phyloP scores from a whole-genome alignment of 2,329 filamentous ascomycete species.

The Drechslera avenae region DNA sequence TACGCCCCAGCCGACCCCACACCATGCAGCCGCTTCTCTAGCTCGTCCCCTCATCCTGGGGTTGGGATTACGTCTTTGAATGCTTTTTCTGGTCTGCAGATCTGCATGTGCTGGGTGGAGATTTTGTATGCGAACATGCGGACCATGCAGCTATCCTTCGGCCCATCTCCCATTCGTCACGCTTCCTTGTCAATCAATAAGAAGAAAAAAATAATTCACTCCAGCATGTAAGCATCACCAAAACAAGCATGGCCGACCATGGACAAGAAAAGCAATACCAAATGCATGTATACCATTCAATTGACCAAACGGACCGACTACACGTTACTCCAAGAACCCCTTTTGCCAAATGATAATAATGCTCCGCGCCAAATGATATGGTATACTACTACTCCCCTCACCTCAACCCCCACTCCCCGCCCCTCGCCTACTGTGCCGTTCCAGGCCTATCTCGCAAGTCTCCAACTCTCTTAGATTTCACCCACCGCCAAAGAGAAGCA shows the following conservation, averaged over 20 bases:
- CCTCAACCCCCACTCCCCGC: no score
- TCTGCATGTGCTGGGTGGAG: no score
- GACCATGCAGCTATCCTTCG: no score
- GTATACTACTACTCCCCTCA: no score
- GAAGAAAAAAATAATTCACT: no score
- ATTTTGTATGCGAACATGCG: no score
- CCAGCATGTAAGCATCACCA: not conserved
- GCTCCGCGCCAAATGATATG: constrained; percentile 35
- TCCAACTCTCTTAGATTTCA: constrained; percentile 32
- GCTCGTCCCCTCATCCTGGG: not conserved
- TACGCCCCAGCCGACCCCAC: not conserved
- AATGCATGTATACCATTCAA: constrained; percentile 26
- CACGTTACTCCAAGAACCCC: constrained; percentile 11
- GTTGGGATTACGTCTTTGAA: no score
- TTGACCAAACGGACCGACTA: constrained; percentile 21
- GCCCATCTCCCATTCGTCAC: no score
- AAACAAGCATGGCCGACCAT: not conserved
- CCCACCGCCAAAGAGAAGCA: constrained; percentile 29
- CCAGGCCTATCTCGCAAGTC: constrained; percentile 15
- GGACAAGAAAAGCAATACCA: not conserved
- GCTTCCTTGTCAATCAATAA: no score
- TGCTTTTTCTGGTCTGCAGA: no score
- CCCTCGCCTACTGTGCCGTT: constrained; percentile 10
- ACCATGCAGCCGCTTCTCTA: not conserved
- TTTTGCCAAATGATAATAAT: constrained; percentile 25